These are phyloP conservation scores for Graphiopsis chlorocephala DNA, from an alignment of 2,329 filamentous ascomycete genomes.

Conservation along the genomic window DNA sequence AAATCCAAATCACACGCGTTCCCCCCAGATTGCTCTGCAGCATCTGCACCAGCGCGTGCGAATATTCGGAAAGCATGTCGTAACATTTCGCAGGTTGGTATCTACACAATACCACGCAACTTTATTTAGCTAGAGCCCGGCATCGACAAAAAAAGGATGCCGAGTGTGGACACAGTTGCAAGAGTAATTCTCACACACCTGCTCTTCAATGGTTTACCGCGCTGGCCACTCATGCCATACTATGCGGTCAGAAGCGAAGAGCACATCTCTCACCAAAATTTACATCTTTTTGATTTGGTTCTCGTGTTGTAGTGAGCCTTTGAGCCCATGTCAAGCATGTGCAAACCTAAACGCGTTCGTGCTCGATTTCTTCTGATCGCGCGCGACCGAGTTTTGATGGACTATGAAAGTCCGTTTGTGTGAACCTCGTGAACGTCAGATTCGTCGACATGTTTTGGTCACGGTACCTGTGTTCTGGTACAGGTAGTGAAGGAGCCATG, in stretches of 20 bases:
- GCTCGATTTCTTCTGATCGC: neutral
- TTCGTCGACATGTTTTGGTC: neutral
- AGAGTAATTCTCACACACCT: constrained; percentile 23
- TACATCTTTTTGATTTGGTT: neutral
- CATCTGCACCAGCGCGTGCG: neutral
- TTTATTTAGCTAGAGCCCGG: constrained; percentile 30
- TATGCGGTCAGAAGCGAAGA: constrained; percentile 17
- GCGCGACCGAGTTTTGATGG: neutral
- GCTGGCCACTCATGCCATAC: constrained; percentile 11
- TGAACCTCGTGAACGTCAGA: too few relatives aligned
- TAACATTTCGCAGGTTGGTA: neutral
- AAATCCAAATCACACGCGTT: neutral
- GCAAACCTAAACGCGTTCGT: neutral
- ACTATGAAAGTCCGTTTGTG: neutral
- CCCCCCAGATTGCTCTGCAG: neutral
- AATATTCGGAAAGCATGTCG: neutral
- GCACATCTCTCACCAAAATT: neutral
- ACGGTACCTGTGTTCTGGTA: neutral
- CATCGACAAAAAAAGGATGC: constrained; percentile 23
- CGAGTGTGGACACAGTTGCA: constrained; percentile 34
- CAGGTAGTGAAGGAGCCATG: neutral
- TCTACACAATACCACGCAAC: constrained; percentile 5
- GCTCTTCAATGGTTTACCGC: constrained; percentile 17
- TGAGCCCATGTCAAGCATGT: neutral
- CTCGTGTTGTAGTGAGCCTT: neutral